phyloP scores from a whole-genome alignment of 176 grass and related monocot genomes.

The Neostapfia colusana region DNA sequence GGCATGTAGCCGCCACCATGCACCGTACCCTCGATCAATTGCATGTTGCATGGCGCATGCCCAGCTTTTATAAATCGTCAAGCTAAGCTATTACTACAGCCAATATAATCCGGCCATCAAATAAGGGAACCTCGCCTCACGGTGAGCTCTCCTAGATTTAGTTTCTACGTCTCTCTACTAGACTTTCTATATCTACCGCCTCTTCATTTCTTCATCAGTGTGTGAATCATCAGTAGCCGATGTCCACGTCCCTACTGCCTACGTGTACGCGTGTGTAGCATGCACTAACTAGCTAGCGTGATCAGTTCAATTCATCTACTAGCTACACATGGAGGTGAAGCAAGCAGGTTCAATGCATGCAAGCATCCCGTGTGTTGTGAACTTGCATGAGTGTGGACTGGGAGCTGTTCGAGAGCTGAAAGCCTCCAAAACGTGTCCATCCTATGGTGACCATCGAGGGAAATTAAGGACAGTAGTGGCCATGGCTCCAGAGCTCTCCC shows the following conservation, averaged over 20 bases:
- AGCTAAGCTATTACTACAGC: not conserved
- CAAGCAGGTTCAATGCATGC: not conserved
- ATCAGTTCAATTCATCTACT: slow-evolving; percentile 20
- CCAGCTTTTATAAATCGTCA: slow-evolving; percentile 11
- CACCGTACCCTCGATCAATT: not conserved
- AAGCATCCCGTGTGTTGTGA: not conserved
- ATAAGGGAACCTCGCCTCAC: not conserved
- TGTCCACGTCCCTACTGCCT: not conserved
- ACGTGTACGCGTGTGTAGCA: not conserved
- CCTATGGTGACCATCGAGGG: not conserved
- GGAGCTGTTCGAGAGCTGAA: slow-evolving; percentile 30
- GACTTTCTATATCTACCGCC: not conserved
- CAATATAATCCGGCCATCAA: not conserved
- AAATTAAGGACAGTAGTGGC: not conserved
- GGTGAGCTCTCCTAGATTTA: not conserved
- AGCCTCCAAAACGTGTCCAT: slow-evolving; percentile 26
- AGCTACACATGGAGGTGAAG: slow-evolving; percentile 26
- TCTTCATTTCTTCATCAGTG: not conserved
- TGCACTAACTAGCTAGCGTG: slow-evolving; percentile 4
- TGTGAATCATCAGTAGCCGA: not conserved
- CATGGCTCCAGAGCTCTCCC: slow-evolving; percentile 20
- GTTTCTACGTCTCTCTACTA: not conserved
- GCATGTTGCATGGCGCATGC: slow-evolving; percentile 15
- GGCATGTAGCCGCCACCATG: not conserved
- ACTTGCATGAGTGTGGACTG: slow-evolving; percentile 29